Evolutionary conservation across 2,329 filamentous ascomycete species (phyloP), one percentile per base, ranked within the genome.

Genomic region (Aurifilum marmelostoma): DNA sequence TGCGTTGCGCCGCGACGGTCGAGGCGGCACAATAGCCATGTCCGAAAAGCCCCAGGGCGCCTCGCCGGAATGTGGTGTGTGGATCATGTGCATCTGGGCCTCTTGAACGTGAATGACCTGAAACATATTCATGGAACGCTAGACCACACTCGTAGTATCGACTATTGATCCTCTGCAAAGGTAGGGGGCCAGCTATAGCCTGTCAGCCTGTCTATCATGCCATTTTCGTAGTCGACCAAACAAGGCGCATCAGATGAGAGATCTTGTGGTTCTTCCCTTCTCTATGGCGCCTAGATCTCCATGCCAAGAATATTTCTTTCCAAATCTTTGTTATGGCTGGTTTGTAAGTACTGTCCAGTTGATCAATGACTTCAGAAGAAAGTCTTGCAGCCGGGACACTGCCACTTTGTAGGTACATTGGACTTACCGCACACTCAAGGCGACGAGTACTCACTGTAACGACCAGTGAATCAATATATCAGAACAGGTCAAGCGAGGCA

Each of bases 131-230:
- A 16, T 18, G 24, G 16, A 14, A 14, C 27, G 52, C 52, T 56
- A 56, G 27, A 18, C 52, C 27, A 29, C 12, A 18, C 52, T 56
- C 24, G 27, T 56, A 56, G 52, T 29, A 29, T 29, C 32, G 52
- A 56, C 52, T 56, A 56, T 56, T 56, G 52, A 56, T 56, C 14
- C 52, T 56, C 52, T 56, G 52, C 43, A 47, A 27, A 56, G 24
- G 27, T 56, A 29, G 12, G 4, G 14, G 52, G 52, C 11, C 4
- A 11, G 52, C 52, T 29, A 16, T 29, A 54, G 14, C 50, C 34
- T 34, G 34, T 34, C 37, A 39, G 37, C 37, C 14, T 27, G 52
- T 29, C 52, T 8, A 18, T 29, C 16, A 16, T 29, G 52, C 12
- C 52, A 54, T 27, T 32, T 18, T 32, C 14, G 12, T 18, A 9